Conservation (phyloP, 2,329 filamentous ascomycete species). For the Phialophora verrucosa region DNA sequence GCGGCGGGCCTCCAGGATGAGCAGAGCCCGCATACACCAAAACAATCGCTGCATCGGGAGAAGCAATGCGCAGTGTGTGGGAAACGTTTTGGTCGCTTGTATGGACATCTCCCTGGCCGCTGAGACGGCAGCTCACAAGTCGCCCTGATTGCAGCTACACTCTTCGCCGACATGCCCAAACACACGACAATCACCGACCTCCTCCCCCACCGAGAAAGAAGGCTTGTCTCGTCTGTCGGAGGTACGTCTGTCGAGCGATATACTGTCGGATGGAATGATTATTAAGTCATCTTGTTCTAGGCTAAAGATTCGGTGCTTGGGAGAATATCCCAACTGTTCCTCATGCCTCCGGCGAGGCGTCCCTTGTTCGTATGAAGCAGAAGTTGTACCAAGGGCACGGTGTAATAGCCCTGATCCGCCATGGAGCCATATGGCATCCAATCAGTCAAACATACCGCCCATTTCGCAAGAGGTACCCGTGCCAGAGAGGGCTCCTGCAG, state of each 20-base stretch:
- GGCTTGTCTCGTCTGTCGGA: constrained; percentile 18
- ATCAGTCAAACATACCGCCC: no score
- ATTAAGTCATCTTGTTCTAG: constrained; percentile 16
- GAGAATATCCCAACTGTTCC: constrained; percentile 21
- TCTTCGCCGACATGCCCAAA: constrained; percentile 24
- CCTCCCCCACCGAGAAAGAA: constrained; percentile 19
- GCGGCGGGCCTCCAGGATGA: no score
- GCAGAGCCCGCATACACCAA: no score
- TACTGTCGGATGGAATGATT: constrained; percentile 1
- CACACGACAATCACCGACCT: constrained; percentile 19
- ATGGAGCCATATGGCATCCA: no score
- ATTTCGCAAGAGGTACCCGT: no score
- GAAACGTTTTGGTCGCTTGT: no score
- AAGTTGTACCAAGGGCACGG: neutral
- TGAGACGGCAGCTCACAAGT: constrained; percentile 6
- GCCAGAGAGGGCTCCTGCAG: no score
- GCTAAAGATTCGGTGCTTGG: constrained; percentile 22
- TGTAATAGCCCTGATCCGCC: no score
- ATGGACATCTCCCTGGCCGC: no score
- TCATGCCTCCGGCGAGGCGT: constrained; percentile 20
- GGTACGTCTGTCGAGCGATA: no score
- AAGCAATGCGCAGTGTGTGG: no score
- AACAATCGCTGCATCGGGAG: no score
- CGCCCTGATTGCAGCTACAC: constrained; percentile 21
- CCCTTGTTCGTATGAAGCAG: constrained; percentile 17